Evolutionary conservation across 2,329 filamentous ascomycete species (phyloP).

Genomic region (Fusarium illudens): DNA sequence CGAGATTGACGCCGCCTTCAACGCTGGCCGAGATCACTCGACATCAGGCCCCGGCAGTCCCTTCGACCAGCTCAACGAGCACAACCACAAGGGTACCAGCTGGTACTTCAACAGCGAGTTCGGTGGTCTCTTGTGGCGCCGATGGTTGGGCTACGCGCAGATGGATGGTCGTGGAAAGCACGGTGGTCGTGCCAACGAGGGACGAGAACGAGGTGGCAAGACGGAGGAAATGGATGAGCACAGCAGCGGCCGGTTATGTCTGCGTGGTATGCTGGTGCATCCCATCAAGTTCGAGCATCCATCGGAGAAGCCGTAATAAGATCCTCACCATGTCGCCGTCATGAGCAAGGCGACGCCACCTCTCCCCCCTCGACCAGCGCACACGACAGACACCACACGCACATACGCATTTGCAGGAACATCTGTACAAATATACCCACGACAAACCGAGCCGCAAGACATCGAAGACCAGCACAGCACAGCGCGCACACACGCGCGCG

Average conservation of each 20-base stretch:
- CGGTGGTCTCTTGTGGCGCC: conserved; percentile 77
- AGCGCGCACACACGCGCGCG: background rate
- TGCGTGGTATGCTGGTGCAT: conserved; percentile 82
- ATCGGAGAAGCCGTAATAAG: conserved; percentile 47
- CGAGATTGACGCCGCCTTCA: conserved; percentile 80
- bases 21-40: conserved; percentile 74
- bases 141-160: conserved; percentile 74
- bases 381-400: conserved; percentile 42
- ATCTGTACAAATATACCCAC: conserved; percentile 46
- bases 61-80: conserved; percentile 75
- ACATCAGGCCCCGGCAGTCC: conserved; percentile 71
- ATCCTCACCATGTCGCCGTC: conserved; percentile 32
- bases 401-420: conserved; percentile 44
- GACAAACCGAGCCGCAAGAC: conserved; percentile 37
- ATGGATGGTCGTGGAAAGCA: conserved; percentile 59
- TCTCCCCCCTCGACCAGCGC: conserved; percentile 32
- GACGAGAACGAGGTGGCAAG: conserved; percentile 60
- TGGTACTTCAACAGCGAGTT: conserved; percentile 90
- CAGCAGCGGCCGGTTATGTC: conserved; percentile 74
- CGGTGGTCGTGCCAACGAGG: conserved; percentile 59
- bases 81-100: conserved; percentile 81
- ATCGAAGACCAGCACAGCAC: conserved; percentile 29
- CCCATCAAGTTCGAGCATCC: conserved; percentile 76
- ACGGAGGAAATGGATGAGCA: conserved; percentile 55
- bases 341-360: conserved; percentile 41